Evolutionary conservation across 176 grass and related monocot species (phyloP), one percentile per base, ranked within the genome.

Genomic region (barley (Hordeum vulgare)): DNA sequence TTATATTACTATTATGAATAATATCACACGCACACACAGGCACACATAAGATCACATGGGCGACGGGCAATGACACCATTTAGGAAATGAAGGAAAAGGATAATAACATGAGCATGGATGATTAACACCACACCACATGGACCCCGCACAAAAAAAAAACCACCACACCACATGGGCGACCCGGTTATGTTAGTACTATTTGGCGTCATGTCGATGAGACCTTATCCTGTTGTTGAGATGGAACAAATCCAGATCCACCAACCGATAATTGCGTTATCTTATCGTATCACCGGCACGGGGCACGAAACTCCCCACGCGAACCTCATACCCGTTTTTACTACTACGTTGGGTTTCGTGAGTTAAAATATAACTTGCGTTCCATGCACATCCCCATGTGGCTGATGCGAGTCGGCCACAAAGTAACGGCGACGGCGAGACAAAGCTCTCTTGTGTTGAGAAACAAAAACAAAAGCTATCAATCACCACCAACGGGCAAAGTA

Each of bases 191-290:
- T 18, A 33, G 31, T 33, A n/a, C n/a, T n/a, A 40, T 65, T 29
- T 12, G 26, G 9, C 5, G 6, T 51, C 66, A 81, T 8, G 9
- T 4, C 9, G 42, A 56, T 8, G 59, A 41, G 6, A 23, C 24
- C 67, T 60, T 82, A 73, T 33, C 56, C 25, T 60, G 7, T 33
- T 73, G 21, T 42, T 47, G 69, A 12, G 45, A 31, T 6, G 20
- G 58, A 64, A 54, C 61, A 62, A 40, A 34, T 20, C 83, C 33
- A 81, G 83, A 86, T 89, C 72, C 62, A 85, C 57, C 72, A 21
- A 44, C 64, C 21, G 65, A 82, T 89, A 82, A 59, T 45, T 37
- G 25, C 64, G 64, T 18, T 53, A 18, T 70, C 83, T 82, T 89
- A 89, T 85, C 88, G 25, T 81, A 78, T 44, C 74, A 61, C 13